These are phyloP conservation scores for Cerioporus squamosus DNA, from an alignment of 1,284 basidiomycete species.

Conservation along the genomic window DNA sequence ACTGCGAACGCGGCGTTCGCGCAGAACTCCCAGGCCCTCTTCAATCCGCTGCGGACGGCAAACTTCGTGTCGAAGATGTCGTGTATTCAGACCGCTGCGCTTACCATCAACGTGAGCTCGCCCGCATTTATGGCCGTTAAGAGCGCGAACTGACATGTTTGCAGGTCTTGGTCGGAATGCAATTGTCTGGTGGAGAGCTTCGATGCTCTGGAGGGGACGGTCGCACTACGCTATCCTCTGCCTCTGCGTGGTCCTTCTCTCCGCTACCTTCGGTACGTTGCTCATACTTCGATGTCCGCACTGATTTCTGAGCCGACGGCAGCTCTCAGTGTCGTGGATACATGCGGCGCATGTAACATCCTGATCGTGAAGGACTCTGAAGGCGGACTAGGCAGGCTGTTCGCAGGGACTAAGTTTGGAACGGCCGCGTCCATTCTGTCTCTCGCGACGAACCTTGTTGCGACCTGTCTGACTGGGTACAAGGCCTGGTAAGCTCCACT, in stretches of 20 bases:
- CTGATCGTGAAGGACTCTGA: not conserved
- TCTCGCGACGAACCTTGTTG: not conserved
- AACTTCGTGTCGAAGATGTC: not conserved
- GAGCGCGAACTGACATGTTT: not conserved
- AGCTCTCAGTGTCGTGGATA: not conserved
- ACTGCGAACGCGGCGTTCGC: not conserved
- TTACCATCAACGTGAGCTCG: not conserved
- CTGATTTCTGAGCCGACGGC: too few relatives aligned
- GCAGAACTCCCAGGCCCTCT: not conserved
- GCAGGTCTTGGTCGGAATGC: not conserved
- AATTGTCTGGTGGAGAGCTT: not conserved
- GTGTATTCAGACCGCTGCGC: not conserved
- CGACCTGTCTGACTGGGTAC: not conserved
- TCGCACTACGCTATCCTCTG: not conserved
- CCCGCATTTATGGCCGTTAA: too few relatives aligned
- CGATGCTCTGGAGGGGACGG: not conserved
- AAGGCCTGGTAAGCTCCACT: not conserved
- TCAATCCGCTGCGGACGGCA: not conserved
- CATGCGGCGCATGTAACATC: not conserved
- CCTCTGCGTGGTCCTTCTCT: not conserved
- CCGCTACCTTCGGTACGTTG: too few relatives aligned
- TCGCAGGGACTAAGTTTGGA: not conserved
- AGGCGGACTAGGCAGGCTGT: not conserved
- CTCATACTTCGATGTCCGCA: too few relatives aligned
- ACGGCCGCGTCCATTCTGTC: not conserved